phyloP scores from a whole-genome alignment of 805 yeast species.

The Candida nitratophila region DNA sequence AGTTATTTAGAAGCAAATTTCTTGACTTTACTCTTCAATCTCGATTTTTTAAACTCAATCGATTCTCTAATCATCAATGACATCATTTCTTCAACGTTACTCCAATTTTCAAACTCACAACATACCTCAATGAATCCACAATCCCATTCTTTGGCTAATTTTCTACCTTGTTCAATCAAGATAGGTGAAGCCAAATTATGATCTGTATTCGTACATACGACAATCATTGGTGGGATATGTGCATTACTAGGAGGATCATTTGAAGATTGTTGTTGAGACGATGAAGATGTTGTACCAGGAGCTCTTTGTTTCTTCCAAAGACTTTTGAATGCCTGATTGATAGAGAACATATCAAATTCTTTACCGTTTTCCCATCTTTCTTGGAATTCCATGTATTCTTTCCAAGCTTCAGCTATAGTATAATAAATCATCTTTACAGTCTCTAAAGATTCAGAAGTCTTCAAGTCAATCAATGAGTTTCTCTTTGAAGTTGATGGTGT shows the following conservation, averaged over 20 bases:
- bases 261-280: background rate
- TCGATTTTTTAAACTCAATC: constrained; percentile 30
- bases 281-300: constrained; percentile 1
- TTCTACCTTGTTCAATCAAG: constrained; percentile 49
- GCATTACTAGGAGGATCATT: constrained; percentile 4
- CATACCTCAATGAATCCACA: constrained; percentile 63
- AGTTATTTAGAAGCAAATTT: background rate
- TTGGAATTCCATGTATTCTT: constrained; percentile 50
- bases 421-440: constrained; percentile 36
- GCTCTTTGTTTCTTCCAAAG: constrained; percentile 42
- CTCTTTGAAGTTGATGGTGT: background rate
- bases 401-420: constrained; percentile 69
- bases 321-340: constrained; percentile 49
- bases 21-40: background rate
- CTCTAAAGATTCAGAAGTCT: background rate
- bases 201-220: constrained; percentile 57
- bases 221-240: constrained; percentile 52
- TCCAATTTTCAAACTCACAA: constrained; percentile 33
- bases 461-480: background rate
- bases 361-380: constrained; percentile 53
- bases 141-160: constrained; percentile 53
- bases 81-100: constrained; percentile 49
- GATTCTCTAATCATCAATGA: constrained; percentile 54
- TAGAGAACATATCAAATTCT: constrained; percentile 60
- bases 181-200: constrained; percentile 55